These are phyloP conservation scores for Fusarium xyrophilum DNA, from an alignment of 2,329 filamentous ascomycete species.

Conservation along the genomic window DNA sequence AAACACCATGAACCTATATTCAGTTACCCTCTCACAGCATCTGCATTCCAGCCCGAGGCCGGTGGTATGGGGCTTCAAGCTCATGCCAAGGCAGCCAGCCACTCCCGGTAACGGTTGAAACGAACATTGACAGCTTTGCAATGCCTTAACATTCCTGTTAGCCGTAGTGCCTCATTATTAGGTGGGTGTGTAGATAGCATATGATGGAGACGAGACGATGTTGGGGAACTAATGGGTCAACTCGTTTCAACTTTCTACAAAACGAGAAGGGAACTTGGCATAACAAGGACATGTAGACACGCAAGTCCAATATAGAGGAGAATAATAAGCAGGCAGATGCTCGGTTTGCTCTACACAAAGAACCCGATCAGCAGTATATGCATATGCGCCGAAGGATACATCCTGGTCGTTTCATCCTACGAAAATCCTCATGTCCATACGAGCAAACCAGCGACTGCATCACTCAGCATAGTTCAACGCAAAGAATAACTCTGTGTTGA, in stretches of 20 bases:
- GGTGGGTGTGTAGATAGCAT: background rate
- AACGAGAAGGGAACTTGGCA: background rate
- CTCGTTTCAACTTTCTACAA: background rate
- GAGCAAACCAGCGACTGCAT: background rate
- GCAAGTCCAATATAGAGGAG: background rate
- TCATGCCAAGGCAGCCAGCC: conserved; percentile 28
- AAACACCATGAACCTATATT: background rate
- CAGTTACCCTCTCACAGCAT: background rate
- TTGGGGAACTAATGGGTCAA: background rate
- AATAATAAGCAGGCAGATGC: background rate
- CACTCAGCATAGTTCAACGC: background rate
- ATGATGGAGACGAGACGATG: background rate
- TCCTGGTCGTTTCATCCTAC: background rate
- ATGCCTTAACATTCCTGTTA: conserved; percentile 22
- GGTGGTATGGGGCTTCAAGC: conserved; percentile 1
- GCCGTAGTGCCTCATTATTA: background rate
- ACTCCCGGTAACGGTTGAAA: conserved; percentile 32
- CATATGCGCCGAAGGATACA: background rate
- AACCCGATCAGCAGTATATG: background rate
- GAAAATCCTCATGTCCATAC: background rate
- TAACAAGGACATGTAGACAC: conserved; percentile 3
- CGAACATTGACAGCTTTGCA: conserved; percentile 12
- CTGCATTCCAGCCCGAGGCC: conserved; percentile 19
- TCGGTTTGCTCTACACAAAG: background rate
- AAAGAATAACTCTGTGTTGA: background rate